A percentile compares a stretch with the other conserved stretches of the same genome.
Evolutionary conservation across 2,329 filamentous ascomycete species (phyloP).

Genomic region (Penicillium sp.): DNA sequence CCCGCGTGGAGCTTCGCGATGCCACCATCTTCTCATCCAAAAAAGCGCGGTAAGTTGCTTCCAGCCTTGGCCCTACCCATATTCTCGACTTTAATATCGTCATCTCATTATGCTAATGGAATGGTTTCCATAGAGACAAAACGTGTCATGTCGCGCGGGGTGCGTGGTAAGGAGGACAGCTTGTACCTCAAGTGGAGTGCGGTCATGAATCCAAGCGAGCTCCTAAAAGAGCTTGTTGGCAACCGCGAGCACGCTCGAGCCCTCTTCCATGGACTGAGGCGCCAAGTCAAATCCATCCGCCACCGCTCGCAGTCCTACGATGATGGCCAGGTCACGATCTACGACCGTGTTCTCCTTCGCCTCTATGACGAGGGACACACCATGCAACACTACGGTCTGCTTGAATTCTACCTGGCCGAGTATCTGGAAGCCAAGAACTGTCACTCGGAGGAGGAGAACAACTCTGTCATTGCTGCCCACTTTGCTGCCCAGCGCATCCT

Average conservation of each 20-base stretch:
- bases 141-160: background rate
- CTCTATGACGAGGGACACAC: slow-evolving; percentile 36
- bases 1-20: background rate
- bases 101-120: background rate
- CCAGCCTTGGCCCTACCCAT: background rate
- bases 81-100: background rate
- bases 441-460: slow-evolving; percentile 15
- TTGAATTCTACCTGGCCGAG: slow-evolving; percentile 43
- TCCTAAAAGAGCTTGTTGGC: slow-evolving; percentile 33
- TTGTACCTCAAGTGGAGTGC: slow-evolving; percentile 15
- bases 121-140: background rate
- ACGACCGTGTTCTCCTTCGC: slow-evolving; percentile 41
- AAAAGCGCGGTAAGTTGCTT: background rate
- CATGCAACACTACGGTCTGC: slow-evolving; percentile 31
- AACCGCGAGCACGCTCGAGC: slow-evolving; percentile 22
- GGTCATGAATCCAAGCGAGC: slow-evolving; percentile 25
- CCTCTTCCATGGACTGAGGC: slow-evolving; percentile 36
- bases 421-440: slow-evolving; percentile 36
- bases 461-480: slow-evolving; percentile 30
- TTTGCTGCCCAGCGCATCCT: slow-evolving; percentile 29
- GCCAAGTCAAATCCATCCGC: slow-evolving; percentile 37
- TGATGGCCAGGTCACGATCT: slow-evolving; percentile 42
- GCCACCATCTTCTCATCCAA: background rate
- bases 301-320: slow-evolving; percentile 35
- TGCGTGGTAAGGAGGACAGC: slow-evolving; percentile 2